These are phyloP conservation scores for Scheffersomyces stipitis DNA, from an alignment of 805 yeast genomes.

Conservation along the genomic window DNA sequence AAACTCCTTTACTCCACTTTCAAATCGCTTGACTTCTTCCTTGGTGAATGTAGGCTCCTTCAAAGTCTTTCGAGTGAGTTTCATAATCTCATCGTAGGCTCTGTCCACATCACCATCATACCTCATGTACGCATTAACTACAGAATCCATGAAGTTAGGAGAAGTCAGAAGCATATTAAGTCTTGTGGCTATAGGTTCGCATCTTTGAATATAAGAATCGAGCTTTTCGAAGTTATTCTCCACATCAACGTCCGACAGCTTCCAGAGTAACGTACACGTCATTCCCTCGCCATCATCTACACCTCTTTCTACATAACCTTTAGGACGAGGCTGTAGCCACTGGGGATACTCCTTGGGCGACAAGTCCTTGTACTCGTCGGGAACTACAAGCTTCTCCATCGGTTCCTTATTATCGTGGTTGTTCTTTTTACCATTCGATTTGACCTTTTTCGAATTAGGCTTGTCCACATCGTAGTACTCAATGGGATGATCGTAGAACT, in stretches of 20 bases:
- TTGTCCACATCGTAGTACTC: conserved; percentile 57
- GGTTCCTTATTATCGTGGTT: conserved; percentile 9
- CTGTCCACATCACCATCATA: conserved; percentile 47
- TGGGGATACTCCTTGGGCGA: conserved; percentile 54
- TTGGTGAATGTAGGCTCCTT: conserved; percentile 74
- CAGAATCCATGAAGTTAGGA: conserved; percentile 81
- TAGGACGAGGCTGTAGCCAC: conserved; percentile 79
- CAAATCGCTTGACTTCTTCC: conserved; percentile 68
- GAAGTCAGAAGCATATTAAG: conserved; percentile 59
- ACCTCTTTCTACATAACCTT: conserved; percentile 84
- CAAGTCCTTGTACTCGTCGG: conserved; percentile 43
- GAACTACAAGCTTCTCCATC: conserved; percentile 37
- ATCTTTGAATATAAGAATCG: conserved; percentile 54
- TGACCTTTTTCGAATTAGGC: conserved; percentile 9
- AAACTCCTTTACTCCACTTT: conserved; percentile 64
- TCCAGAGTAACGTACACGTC: conserved; percentile 71
- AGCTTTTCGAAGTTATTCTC: conserved; percentile 30
- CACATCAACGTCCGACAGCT: conserved; percentile 35
- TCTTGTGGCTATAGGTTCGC: conserved; percentile 55
- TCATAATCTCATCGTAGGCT: conserved; percentile 48
- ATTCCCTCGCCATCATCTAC: conserved; percentile 52
- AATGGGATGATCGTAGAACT: conserved; percentile 60
- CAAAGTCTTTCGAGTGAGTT: conserved; percentile 56
- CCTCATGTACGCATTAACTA: conserved; percentile 55
- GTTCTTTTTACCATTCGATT: conserved; percentile 4